Percentiles rank a stretch among this genome's conserved stretches.
Evolutionary conservation across 108 stramenopile genomes (phyloP).

Genomic region (Cyclostephanos invisitatus): DNA sequence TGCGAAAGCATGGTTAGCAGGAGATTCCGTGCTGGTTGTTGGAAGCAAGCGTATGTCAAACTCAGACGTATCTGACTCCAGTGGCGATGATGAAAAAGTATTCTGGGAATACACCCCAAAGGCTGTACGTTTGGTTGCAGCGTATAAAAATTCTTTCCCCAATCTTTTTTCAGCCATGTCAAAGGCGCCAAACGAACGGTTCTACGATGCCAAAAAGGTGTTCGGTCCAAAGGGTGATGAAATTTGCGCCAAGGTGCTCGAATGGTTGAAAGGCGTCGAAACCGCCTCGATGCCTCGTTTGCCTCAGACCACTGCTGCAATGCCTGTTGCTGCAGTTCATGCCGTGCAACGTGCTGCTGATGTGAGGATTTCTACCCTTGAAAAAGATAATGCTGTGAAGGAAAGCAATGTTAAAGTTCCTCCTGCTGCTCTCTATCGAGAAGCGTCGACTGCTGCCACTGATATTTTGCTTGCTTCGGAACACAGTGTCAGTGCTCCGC

Average conservation of each 20-base stretch:
- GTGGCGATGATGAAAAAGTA: constrained; percentile 52
- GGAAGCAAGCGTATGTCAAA: constrained; percentile 62
- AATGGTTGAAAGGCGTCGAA: constrained; percentile 88
- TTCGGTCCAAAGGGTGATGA: constrained; percentile 81
- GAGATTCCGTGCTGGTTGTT: constrained; percentile 82
- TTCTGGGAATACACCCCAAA: constrained; percentile 94
- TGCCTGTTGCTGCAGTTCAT: constrained; percentile 87
- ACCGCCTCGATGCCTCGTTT: constrained; percentile 89
- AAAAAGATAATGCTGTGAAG: constrained; percentile 76
- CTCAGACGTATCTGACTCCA: constrained; percentile 36
- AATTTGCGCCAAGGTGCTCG: constrained; percentile 64
- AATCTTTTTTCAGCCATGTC: constrained; percentile 79
- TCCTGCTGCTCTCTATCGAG: constrained; percentile 70
- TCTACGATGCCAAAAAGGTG: constrained; percentile 80
- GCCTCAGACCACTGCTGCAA: constrained; percentile 86
- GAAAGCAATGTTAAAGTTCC: constrained; percentile 84
- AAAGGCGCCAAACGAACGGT: constrained; percentile 78
- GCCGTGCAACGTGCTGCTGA: constrained; percentile 94
- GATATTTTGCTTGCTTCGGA: constrained; percentile 78
- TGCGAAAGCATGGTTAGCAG: constrained; percentile 77
- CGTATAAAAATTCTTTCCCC: constrained; percentile 90
- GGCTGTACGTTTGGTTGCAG: constrained; percentile 89
- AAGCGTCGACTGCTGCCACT: constrained; percentile 75
- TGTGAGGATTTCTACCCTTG: constrained; percentile 69
- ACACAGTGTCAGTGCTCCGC: constrained; percentile 71